Percentiles rank a stretch among this genome's conserved stretches.
Conservation (phyloP, 23 red algal species). For the Gracilariopsis chorda region DNA sequence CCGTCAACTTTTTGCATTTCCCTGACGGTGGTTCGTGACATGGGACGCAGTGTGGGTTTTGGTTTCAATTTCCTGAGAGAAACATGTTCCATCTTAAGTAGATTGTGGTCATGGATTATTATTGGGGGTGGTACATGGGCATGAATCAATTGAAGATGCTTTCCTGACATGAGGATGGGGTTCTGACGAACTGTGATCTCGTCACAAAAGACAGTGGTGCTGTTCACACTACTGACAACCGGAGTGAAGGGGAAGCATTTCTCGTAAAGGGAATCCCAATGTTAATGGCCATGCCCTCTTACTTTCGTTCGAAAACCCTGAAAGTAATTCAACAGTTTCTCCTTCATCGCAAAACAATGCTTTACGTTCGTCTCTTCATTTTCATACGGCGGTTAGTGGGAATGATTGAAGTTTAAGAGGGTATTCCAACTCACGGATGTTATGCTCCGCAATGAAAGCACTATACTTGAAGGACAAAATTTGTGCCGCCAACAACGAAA, state of each 20-base stretch:
- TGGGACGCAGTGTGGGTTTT: neutral
- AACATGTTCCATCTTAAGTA: too few relatives aligned
- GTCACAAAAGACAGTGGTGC: neutral
- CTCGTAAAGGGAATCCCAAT: neutral
- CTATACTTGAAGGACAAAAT: neutral
- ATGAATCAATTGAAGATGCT: neutral
- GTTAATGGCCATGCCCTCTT: neutral
- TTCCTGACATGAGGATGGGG: neutral
- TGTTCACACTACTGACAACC: neutral
- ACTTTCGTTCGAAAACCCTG: neutral
- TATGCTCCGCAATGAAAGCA: neutral
- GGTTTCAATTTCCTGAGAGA: neutral
- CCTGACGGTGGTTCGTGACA: too few relatives aligned
- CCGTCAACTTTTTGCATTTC: too few relatives aligned
- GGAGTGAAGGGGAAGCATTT: neutral
- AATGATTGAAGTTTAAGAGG: constrained; percentile 1
- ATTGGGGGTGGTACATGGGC: too few relatives aligned
- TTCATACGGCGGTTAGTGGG: neutral
- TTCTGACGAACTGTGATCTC: neutral
- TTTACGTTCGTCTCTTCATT: neutral
- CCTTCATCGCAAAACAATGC: neutral
- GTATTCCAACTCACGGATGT: neutral
- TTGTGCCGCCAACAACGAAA: neutral
- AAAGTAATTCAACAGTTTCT: neutral
- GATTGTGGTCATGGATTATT: too few relatives aligned